phyloP scores from a whole-genome alignment of 202 grass and related monocot species.

The Saccharum hybrid region DNA sequence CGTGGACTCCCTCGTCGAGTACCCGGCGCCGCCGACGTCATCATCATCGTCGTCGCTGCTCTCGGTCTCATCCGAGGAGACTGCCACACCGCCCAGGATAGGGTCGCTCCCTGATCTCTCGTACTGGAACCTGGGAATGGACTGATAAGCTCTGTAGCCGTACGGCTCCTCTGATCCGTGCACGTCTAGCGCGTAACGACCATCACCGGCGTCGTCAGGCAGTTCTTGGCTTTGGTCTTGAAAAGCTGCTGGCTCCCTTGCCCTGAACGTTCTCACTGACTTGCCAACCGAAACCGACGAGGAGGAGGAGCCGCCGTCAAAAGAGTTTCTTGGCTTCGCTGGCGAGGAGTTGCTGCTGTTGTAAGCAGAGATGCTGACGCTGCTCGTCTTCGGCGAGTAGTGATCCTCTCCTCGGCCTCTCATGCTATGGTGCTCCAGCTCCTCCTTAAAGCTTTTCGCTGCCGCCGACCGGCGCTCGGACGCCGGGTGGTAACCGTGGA shows the following conservation, averaged over 20 bases:
- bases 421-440: conserved; percentile 61
- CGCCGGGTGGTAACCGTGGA: conserved; percentile 47
- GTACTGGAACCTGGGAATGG: conserved; percentile 63
- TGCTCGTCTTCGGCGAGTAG: not conserved
- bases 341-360: conserved; percentile 27
- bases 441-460: conserved; percentile 69
- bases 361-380: conserved; percentile 35
- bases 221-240: conserved; percentile 41
- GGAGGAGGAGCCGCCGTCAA: conserved; percentile 41
- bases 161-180: conserved; percentile 53
- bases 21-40: conserved; percentile 36
- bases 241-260: conserved; percentile 39
- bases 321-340: conserved; percentile 56
- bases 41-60: conserved; percentile 61
- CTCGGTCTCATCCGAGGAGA: conserved; percentile 61
- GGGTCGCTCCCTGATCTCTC: conserved; percentile 42
- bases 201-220: conserved; percentile 17
- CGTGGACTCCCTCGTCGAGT: conserved; percentile 54
- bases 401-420: conserved; percentile 33
- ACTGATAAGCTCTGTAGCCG: conserved; percentile 52
- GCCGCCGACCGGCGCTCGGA: conserved; percentile 35
- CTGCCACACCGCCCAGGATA: conserved; percentile 44
- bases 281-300: conserved; percentile 23
- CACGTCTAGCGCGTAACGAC: conserved; percentile 13
- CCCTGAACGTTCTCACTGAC: conserved; percentile 64